Base-by-base conservation (phyloP, 2,329 filamentous ascomycete genomes). In the Escovopsis sp. region DNA sequence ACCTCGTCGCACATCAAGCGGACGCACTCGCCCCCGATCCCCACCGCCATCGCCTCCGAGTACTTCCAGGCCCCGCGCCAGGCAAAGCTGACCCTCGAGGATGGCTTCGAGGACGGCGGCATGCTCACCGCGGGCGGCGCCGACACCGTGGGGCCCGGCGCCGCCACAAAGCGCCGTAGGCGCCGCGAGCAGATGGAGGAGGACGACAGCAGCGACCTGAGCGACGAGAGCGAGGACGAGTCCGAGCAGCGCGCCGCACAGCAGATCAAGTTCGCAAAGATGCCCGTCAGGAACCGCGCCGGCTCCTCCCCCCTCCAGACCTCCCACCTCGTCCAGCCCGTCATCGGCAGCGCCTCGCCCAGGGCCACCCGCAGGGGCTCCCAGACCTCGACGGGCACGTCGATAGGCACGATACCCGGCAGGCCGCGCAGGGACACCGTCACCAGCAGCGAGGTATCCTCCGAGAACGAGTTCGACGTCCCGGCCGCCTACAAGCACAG, bases 231-330 rank as follows among this genome's bases (percentile, higher is more conserved):
- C 51, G 84, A 91, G 39, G 82, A 88, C 20, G 82, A 87, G 40
- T 69, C 74, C 1, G 81, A 85, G 43, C 72, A 78, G 47, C 79
- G 85, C 42, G 81, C 84, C 36, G 81, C 82, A 2, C 85, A 93
- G 57, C 85, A 93, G 58, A 94, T 96, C 58, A 88, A 89, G 56
- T 98, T 98, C 61, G 79, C 83, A 39, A 96, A 96, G 63, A 89
- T 95, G 84, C 89, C 91, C 1, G 73, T 94, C 35, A 76, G 88
- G 27, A 79, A 78, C 50, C 79, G 89, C 43, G 84, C 88, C 24
- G 89, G 85, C 10, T 95, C 88, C 1, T 95, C 89, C 38, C 89
- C 89, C 4, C 79, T 84, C 32, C 79, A 85, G 49, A 75, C 72
- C 12, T 79, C 78, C 13, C 76, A 72, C 45, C 60, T 76, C 24